Evolutionary conservation across 2,329 filamentous ascomycete species (phyloP).

Genomic region (Lomentospora prolificans): DNA sequence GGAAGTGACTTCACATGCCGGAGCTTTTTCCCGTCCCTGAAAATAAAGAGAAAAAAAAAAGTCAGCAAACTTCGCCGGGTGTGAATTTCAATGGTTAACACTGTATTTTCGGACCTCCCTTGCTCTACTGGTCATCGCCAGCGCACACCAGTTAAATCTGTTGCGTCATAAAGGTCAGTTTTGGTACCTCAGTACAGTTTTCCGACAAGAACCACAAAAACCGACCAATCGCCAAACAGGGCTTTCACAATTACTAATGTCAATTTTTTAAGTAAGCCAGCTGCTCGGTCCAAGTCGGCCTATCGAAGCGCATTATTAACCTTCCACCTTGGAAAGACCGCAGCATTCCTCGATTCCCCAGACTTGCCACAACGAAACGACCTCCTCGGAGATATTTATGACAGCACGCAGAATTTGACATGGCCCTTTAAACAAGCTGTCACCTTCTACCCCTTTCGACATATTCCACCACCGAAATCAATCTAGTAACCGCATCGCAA

Average conservation of each 20-base stretch:
- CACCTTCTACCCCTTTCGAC: no score
- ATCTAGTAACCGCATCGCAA: no score
- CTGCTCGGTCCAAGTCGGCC: background rate
- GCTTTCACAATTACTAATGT: background rate
- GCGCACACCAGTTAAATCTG: no score
- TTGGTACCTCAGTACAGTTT: background rate
- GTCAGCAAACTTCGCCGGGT: background rate
- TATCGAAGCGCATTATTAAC: background rate
- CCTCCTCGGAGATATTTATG: background rate
- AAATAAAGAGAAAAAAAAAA: background rate
- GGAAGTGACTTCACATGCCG: background rate
- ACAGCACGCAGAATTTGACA: background rate
- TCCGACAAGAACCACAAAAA: no score
- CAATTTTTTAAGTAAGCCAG: background rate
- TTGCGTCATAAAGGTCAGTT: background rate
- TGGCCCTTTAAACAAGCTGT: conserved; percentile 2
- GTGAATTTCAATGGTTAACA: background rate
- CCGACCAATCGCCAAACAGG: background rate
- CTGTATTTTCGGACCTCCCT: background rate
- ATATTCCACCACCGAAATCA: no score
- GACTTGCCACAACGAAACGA: background rate
- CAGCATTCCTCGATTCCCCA: background rate
- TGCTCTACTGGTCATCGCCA: no score
- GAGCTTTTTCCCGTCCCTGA: background rate
- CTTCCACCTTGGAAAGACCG: no score